Conservation (phyloP, 1,284 basidiomycete species). For the Tausonia pullulans region DNA sequence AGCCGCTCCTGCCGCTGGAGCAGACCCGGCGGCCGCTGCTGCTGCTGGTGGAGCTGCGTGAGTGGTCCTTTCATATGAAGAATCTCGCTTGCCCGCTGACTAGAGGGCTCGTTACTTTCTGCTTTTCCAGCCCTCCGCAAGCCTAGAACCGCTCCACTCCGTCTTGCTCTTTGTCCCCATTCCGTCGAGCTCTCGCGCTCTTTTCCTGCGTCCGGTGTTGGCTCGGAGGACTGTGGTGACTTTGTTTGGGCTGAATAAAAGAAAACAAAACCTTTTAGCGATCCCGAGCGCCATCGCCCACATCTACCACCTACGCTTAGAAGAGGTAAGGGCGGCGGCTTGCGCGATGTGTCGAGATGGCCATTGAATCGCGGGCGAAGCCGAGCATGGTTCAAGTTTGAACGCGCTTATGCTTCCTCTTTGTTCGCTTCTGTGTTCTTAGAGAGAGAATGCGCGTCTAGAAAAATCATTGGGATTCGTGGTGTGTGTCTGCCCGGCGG, state of each 20-base stretch:
- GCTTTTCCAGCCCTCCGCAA: neutral
- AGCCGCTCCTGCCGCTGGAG: neutral
- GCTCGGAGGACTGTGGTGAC: conserved; percentile 14
- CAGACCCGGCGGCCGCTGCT: neutral
- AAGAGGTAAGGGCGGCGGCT: too few species aligned
- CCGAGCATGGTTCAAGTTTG: too few species aligned
- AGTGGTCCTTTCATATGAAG: neutral
- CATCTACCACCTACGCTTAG: too few species aligned
- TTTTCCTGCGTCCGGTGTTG: neutral
- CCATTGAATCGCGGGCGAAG: too few species aligned
- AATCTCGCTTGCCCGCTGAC: neutral
- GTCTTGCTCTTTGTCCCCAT: neutral
- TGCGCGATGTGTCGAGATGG: too few species aligned
- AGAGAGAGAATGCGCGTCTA: too few species aligned
- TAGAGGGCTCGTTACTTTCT: neutral
- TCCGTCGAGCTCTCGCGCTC: neutral
- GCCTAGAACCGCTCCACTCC: neutral
- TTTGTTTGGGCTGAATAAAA: neutral
- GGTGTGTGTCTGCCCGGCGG: too few species aligned
- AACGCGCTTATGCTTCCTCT: too few species aligned
- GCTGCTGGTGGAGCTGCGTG: neutral
- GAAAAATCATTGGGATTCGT: too few species aligned
- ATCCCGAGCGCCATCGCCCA: too few species aligned
- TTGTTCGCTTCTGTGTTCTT: too few species aligned
- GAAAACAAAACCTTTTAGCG: neutral